Base-by-base conservation (phyloP, 1,284 basidiomycete genomes). In the Cryptococcus amylolentus region DNA sequence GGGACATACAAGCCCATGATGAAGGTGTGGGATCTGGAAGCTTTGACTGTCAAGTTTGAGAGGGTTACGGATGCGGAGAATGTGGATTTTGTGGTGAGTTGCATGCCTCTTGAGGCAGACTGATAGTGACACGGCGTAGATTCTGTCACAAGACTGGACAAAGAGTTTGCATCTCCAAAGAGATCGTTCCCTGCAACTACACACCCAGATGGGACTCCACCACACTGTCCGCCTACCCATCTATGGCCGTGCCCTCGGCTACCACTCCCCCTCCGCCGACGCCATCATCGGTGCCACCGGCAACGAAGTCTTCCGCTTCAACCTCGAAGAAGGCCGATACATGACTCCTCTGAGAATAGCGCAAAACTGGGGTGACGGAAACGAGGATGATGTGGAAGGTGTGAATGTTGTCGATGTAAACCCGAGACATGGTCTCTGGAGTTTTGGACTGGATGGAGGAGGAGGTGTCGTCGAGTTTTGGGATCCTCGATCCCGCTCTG, bases 1-100 rank as follows among this genome's bases (percentile, higher is more conserved):
- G 96, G 96, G 20, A 92, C 90, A 2, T 99, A 99, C 80, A 99
- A 99, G 78, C 96, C 96, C 1, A 91, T 96, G 75, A 93, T 98
- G 75, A 84, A 91, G 60, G 90, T 95, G 3, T 99, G 91, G 87
- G 96, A 98, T 75, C 80, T 98, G 49, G 88, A 91, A 72, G 89
- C 97, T 73, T 82, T 99, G 37, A 87, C 91, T 5, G 81, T 92
- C 61, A 98, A 99, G 78, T 98, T 97, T 75, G 93, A 98, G 79
- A 83, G 96, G 49, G 93, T 97, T 70, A 89, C 92, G 1, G 93
- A 98, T 70, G 86, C 89, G 8, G 95, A 98, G 81, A 98, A 98
- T 76, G 88, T 98, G 62, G 96, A 99, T 76, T 98, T 99, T 79
- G 82, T 88, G 80, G 92, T 96, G 80, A 84, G 90, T 88, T 75